phyloP scores from a whole-genome alignment of 2,329 filamentous ascomycete genomes.

The Cryphonectria japonica region DNA sequence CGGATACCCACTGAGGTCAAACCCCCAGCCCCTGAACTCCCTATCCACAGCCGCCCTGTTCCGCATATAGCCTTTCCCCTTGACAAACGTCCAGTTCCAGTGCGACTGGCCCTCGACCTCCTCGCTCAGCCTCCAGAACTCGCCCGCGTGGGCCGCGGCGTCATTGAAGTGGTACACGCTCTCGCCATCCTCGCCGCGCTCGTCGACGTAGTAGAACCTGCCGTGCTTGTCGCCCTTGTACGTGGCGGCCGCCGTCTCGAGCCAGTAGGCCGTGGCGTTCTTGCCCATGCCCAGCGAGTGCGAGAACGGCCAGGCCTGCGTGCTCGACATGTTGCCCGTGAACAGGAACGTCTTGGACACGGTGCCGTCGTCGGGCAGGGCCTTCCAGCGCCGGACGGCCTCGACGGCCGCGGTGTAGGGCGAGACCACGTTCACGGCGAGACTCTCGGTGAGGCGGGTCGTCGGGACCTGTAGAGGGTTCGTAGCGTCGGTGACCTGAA shows the following conservation, averaged over 20 bases:
- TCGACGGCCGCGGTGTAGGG: conserved; percentile 18
- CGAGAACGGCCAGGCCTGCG: conserved; percentile 10
- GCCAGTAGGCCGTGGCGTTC: conserved; percentile 17
- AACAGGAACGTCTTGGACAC: conserved; percentile 20
- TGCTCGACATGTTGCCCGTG: conserved; percentile 23
- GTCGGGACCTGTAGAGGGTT: conserved; percentile 12
- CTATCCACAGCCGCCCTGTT: conserved; percentile 2
- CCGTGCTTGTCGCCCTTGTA: conserved; percentile 12
- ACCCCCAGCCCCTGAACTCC: conserved; percentile 9
- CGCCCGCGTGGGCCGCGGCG: conserved; percentile 17
- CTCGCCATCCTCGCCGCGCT: conserved; percentile 9
- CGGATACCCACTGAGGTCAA: background rate
- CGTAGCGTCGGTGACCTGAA: background rate
- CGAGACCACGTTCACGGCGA: conserved; percentile 13
- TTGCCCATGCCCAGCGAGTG: conserved; percentile 17
- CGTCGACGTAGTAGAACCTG: conserved; percentile 21
- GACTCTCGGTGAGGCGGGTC: conserved; percentile 8
- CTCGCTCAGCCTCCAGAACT: conserved; percentile 24
- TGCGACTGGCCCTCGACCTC: conserved; percentile 21
- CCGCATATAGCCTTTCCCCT: conserved; percentile 20
- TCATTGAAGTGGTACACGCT: conserved; percentile 6
- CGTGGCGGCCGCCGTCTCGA: conserved; percentile 22
- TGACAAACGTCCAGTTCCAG: conserved; percentile 23
- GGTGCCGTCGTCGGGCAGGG: conserved; percentile 11
- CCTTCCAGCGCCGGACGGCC: conserved; percentile 18